These are phyloP conservation scores for Hypoxylon sp. DNA, from an alignment of 2,329 filamentous ascomycete species.

Conservation along the genomic window DNA sequence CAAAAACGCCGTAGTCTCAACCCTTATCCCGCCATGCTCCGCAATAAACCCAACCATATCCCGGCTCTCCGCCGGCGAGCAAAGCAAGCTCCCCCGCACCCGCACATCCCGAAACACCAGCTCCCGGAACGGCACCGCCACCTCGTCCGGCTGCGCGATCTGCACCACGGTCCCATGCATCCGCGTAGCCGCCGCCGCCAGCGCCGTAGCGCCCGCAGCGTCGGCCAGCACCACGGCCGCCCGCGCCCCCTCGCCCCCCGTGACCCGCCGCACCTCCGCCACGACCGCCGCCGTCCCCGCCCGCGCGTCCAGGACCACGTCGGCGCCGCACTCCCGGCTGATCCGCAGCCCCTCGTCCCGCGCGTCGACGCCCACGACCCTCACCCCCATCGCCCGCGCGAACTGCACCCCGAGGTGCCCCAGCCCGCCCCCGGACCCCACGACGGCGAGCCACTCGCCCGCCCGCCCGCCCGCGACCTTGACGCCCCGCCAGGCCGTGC, in stretches of 20 bases:
- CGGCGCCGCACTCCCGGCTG: constrained; percentile 61
- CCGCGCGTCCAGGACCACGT: constrained; percentile 65
- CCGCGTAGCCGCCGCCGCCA: constrained; percentile 66
- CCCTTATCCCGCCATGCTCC: constrained; percentile 56
- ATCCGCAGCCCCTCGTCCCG: constrained; percentile 65
- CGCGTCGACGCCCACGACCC: constrained; percentile 67
- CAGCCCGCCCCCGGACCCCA: constrained; percentile 64
- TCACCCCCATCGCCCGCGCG: constrained; percentile 62
- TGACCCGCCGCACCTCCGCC: constrained; percentile 60
- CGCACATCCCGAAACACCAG: constrained; percentile 53
- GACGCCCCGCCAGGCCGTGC: constrained; percentile 63
- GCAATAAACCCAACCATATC: constrained; percentile 62
- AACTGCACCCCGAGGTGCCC: constrained; percentile 66
- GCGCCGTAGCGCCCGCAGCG: constrained; percentile 60
- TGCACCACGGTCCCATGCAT: constrained; percentile 71
- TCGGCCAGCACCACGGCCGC: constrained; percentile 68
- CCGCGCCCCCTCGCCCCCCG: constrained; percentile 63
- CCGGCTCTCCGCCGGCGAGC: constrained; percentile 57
- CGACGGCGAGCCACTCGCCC: constrained; percentile 57
- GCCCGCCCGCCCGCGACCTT: constrained; percentile 54
- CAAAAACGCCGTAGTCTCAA: constrained; percentile 64
- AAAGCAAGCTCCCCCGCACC: constrained; percentile 54
- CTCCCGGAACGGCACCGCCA: constrained; percentile 71
- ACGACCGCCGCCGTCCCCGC: constrained; percentile 61
- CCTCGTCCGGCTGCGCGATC: constrained; percentile 69